Base-by-base conservation (phyloP, 306 rosid genomes). In the Argentina anserina region DNA sequence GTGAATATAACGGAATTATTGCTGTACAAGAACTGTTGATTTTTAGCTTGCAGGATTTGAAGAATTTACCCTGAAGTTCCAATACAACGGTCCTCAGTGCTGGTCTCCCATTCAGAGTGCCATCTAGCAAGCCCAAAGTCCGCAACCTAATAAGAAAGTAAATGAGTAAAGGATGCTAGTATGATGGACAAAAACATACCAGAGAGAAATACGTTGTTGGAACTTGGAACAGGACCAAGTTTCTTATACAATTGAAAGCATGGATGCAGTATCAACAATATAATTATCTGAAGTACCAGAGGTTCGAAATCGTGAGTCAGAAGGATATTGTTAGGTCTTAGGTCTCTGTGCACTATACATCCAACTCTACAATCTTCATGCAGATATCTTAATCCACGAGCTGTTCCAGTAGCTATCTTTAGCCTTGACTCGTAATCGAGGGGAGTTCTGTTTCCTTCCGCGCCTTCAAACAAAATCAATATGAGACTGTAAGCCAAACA, bases 341-440 rank as follows among this genome's bases (percentile, higher is more conserved):
- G 78, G 72, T 94, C 98, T 81, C 89, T 86, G 84, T 94, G 98
- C 75, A 90, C 96, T 78, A 89, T 88, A 52, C 92, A 87, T 61
- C 98, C 98, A n/a, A 91, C 97, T 88, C 97, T 80, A 66, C 98
- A 94, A 83, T 94, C 98, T 88, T 94, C 98, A 39, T 94, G 97
- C 80, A 94, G 96, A 78, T 91, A 94, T 59, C 97, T 86, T 74
- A 94, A 80, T 56, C 98, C 97, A 56, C 93, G 89, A 14, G 98
- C 97, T 60, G 88, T 79, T 62, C 96, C 97, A 36, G 85, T 85
- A 12, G 96, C 97, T 63, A 91, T 91, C 88, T 87, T 91, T 42
- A 86, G 71, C 72, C 96, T 89, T 15, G 95, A 90, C 72, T 83
- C 86, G 87, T 96, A 94, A 83, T 84, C 90, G 40, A 91, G 53